phyloP scores from a whole-genome alignment of 1,284 basidiomycete genomes.

The Ceratobasidium sp. region DNA sequence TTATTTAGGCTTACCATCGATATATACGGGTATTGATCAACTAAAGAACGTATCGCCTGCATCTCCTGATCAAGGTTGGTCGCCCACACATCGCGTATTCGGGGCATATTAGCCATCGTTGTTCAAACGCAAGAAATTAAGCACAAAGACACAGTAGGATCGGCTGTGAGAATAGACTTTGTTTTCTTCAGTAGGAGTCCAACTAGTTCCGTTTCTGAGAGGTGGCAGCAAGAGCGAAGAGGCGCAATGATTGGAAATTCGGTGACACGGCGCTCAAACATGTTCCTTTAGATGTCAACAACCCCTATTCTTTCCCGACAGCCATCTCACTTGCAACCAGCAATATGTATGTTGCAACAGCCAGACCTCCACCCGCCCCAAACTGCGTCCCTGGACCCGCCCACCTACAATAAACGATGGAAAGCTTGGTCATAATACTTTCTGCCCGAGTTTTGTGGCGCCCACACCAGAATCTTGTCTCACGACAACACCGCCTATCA shows the following conservation, averaged over 20 bases:
- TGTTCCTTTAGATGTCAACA: neutral
- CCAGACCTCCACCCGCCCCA: too few relatives aligned
- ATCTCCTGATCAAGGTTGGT: constrained; percentile 93
- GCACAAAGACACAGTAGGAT: neutral
- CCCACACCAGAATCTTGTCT: too few relatives aligned
- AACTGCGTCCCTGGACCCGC: too few relatives aligned
- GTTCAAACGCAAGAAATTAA: neutral
- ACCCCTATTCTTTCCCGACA: constrained; percentile 2
- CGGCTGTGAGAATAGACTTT: neutral
- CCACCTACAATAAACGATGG: too few relatives aligned
- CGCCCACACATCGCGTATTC: constrained; percentile 91
- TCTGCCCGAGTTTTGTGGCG: too few relatives aligned
- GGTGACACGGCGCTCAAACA: constrained; percentile 19
- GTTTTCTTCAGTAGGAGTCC: neutral
- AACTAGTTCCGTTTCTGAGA: neutral
- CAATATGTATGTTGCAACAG: too few relatives aligned
- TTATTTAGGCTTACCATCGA: constrained; percentile 77
- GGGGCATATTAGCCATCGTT: constrained; percentile 34
- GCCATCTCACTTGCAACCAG: neutral
- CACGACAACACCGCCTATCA: too few relatives aligned
- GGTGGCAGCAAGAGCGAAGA: neutral
- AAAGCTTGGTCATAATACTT: too few relatives aligned
- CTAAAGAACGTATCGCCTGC: constrained; percentile 80
- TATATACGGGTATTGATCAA: constrained; percentile 92
- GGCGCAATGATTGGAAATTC: constrained; percentile 10